These are phyloP conservation scores for Eruca vesicaria DNA, from an alignment of 441 rosid species.

Conservation along the genomic window DNA sequence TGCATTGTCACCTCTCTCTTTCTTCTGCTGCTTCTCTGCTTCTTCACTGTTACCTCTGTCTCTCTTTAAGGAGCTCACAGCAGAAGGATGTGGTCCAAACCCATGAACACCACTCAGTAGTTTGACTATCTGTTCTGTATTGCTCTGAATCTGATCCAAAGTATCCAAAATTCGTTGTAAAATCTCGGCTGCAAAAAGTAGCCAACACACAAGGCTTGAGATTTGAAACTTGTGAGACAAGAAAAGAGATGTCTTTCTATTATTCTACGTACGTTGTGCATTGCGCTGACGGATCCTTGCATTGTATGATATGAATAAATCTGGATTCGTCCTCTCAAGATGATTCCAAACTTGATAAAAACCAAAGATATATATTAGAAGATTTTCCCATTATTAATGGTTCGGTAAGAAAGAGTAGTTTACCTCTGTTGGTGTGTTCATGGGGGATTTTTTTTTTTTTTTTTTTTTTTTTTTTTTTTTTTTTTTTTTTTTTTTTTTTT, in stretches of 20 bases:
- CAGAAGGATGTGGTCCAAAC: not conserved
- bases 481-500: too few relatives aligned
- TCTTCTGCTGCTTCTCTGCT: not conserved
- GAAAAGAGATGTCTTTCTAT: not conserved
- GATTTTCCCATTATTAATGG: not conserved
- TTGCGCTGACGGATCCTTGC: not conserved
- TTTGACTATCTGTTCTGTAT: not conserved
- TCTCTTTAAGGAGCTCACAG: not conserved
- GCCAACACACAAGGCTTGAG: too few relatives aligned
- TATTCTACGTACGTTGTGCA: not conserved
- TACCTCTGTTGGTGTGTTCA: not conserved
- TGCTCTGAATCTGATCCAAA: not conserved
- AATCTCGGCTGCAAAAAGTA: not conserved
- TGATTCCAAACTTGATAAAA: not conserved
- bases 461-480: too few relatives aligned
- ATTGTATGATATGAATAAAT: not conserved
- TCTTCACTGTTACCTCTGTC: not conserved
- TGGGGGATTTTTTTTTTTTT: too few relatives aligned
- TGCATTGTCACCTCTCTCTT: not conserved
- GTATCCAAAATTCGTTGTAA: not conserved
- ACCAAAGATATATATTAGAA: not conserved
- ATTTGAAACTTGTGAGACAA: not conserved
- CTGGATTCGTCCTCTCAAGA: not conserved
- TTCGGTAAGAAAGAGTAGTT: not conserved
- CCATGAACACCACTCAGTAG: not conserved